Conservation (phyloP, 306 rosid genomes). For the Acacia confusa region DNA sequence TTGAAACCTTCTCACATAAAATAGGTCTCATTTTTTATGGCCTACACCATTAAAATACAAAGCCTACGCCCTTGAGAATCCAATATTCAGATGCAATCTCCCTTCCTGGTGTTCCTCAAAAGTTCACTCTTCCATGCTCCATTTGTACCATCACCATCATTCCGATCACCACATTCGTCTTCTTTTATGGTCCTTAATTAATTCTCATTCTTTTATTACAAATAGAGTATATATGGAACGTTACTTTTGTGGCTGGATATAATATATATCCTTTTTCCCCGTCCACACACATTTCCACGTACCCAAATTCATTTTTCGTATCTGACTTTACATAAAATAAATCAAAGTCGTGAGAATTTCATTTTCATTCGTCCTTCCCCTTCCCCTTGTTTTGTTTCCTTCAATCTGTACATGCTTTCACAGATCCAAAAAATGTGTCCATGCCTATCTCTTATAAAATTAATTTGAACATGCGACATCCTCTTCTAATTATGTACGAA, state of each 20-base stretch:
- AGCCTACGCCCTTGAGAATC: neutral
- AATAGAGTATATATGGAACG: no score
- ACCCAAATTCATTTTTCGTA: neutral
- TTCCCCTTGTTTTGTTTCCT: neutral
- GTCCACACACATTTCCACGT: neutral
- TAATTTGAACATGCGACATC: neutral
- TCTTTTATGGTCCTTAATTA: no score
- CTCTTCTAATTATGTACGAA: neutral
- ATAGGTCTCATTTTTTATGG: neutral
- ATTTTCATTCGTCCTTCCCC: neutral
- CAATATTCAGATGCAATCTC: neutral
- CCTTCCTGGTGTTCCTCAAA: neutral
- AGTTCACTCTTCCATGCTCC: neutral
- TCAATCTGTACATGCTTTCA: neutral
- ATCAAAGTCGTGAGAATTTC: neutral
- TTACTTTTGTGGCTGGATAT: no score
- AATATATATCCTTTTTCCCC: no score
- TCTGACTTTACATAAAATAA: neutral
- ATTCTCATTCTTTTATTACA: no score
- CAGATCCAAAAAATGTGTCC: neutral
- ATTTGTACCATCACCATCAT: neutral
- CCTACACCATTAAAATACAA: neutral
- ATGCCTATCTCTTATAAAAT: neutral
- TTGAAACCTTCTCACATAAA: no score
- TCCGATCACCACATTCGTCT: neutral